A percentile compares a stretch with the other conserved stretches of the same genome.
Evolutionary conservation across 305 asterid genomes (phyloP).

Genomic region (Fraxinus ornus): DNA sequence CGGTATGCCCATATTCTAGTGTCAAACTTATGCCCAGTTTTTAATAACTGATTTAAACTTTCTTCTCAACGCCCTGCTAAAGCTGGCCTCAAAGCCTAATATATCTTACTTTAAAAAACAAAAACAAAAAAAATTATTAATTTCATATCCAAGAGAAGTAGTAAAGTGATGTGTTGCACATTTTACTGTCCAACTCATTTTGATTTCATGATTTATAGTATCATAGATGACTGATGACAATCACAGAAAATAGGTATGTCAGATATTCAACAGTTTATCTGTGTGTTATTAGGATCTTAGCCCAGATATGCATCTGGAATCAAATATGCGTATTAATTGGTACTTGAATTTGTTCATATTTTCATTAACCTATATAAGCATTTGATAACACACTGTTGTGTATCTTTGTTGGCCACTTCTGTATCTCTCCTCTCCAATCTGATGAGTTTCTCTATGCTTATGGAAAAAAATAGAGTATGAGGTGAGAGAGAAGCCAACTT

Average conservation of each 20-base stretch:
- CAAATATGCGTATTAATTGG: neutral
- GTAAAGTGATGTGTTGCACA: neutral
- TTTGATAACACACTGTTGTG: neutral
- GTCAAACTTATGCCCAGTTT: neutral
- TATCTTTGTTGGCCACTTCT: neutral
- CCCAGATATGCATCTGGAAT: neutral
- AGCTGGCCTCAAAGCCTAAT: neutral
- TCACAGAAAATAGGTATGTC: neutral
- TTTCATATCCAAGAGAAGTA: neutral
- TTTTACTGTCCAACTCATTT: neutral
- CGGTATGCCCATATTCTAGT: constrained; percentile 46
- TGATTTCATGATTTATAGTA: neutral
- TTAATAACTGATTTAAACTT: neutral
- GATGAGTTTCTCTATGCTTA: constrained; percentile 21
- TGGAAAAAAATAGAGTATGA: constrained; percentile 60
- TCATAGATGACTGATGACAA: neutral
- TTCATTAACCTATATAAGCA: neutral
- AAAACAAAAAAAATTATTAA: neutral
- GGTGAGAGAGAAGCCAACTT: constrained; percentile 67
- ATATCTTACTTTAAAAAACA: neutral
- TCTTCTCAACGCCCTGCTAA: neutral
- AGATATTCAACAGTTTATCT: neutral
- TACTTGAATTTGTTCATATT: neutral
- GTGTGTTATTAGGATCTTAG: neutral
- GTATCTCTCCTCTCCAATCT: constrained; percentile 8